Base-by-base conservation (phyloP, 148 eudicot genomes). In the Chenopodium album region DNA sequence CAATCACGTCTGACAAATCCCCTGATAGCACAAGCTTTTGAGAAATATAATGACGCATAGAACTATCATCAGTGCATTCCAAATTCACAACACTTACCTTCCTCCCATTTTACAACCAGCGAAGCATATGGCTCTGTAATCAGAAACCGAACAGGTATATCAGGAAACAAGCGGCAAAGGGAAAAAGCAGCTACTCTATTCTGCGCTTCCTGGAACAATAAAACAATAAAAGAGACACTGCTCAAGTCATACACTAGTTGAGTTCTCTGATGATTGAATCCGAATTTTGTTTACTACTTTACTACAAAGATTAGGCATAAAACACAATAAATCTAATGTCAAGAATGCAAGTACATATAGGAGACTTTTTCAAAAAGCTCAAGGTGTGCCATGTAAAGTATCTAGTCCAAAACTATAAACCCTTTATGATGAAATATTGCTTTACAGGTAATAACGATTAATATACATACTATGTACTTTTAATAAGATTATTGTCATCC, bases 111-210 rank as follows among this genome's bases (percentile, higher is more conserved):
- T 44, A 78, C 77, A 82, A 92, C 85, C 83, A 92, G 89, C 20
- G 91, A 86, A 83, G 94, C 90, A 79, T 93, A 91, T 76, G 97
- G 97, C 90, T 95, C 92, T 44, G 87, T 78, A 78, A 95, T 84
- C 84, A 91, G 84, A 74, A 93, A 78, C 77, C 93, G 92, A 82
- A 92, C 85, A 41, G 99, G 99, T 79, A 95, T 85, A 85, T 95
- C 99, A 67, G 94, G 97, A 86, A 95, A 95, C 86, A 95, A 84
- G 81, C 86, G 91, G 88, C 86, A 87, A 71, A 95, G 94, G 62
- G 97, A 92, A 85, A 91, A 93, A 65, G 97, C 90, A 77, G 99
- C 99, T 82, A 95, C 99, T 89, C 84, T 88, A 79, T 95, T 95
- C 83, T 95, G 99, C 80, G 94, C 94, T 91, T 93, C 99, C 98